Evolutionary conservation across 768 basidiomycete genomes (phyloP).

Genomic region (Rhodotorula taiwanensis): DNA sequence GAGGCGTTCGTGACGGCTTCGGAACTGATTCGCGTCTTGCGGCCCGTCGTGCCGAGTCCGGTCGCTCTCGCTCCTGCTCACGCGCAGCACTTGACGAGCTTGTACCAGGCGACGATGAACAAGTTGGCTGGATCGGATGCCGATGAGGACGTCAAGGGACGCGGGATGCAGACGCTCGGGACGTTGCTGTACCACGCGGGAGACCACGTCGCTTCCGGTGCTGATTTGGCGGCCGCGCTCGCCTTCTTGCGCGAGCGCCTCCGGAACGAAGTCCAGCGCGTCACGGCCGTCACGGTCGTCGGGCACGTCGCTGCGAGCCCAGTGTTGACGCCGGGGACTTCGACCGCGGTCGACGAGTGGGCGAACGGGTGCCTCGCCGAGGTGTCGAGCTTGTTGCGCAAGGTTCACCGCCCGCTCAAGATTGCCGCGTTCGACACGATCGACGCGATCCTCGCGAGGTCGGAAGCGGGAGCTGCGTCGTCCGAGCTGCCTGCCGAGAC

Average conservation of each 20-base stretch:
- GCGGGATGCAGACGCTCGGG: constrained; percentile 74
- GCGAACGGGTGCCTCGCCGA: constrained; percentile 71
- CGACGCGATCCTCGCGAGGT: constrained; percentile 20
- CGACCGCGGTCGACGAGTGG: constrained; percentile 51
- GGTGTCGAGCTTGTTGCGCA: constrained; percentile 65
- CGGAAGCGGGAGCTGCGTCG: constrained; percentile 19
- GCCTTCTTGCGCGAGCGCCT: constrained; percentile 38
- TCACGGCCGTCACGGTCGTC: constrained; percentile 61
- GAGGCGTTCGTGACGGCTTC: constrained; percentile 85
- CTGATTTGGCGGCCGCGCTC: constrained; percentile 28
- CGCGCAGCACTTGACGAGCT: constrained; percentile 50
- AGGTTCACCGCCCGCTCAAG: constrained; percentile 71
- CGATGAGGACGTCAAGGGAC: constrained; percentile 78
- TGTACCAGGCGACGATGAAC: constrained; percentile 67
- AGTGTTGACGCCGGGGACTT: constrained; percentile 23
- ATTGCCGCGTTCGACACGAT: constrained; percentile 32
- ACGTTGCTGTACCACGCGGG: constrained; percentile 83
- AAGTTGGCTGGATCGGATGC: constrained; percentile 74
- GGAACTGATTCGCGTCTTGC: constrained; percentile 65
- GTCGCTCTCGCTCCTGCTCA: constrained; percentile 36
- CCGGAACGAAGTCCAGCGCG: constrained; percentile 46
- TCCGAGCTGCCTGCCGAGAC: constrained; percentile 52
- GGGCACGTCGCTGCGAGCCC: constrained; percentile 51
- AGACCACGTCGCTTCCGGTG: constrained; percentile 46
- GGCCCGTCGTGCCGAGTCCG: constrained; percentile 51